A percentile compares a stretch with the other conserved stretches of the same genome.
Conservation (phyloP, 2,329 filamentous ascomycete species). For the Aureobasidium namibiae region DNA sequence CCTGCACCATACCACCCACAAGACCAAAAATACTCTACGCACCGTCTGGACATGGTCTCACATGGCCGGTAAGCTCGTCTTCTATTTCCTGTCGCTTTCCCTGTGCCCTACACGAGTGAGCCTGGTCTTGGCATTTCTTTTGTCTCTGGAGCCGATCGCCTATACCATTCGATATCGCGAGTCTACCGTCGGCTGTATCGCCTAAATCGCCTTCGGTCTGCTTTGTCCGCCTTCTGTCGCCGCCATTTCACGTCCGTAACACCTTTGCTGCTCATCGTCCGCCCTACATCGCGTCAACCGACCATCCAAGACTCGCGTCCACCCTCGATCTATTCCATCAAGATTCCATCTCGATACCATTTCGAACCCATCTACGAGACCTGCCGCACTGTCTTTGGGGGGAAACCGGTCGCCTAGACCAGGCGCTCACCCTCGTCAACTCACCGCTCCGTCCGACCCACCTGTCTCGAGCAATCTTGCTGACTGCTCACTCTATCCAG, state of each 20-base stretch:
- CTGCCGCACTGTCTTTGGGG: slow-evolving; percentile 26
- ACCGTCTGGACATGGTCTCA: slow-evolving; percentile 28
- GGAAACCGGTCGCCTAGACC: slow-evolving; percentile 36
- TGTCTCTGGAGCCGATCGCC: background rate
- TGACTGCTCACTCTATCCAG: slow-evolving; percentile 38
- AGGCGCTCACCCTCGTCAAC: slow-evolving; percentile 19
- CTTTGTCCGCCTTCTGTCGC: background rate
- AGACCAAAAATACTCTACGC: background rate
- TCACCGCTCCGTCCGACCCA: slow-evolving; percentile 25
- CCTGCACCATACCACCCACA: background rate
- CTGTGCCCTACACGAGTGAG: background rate
- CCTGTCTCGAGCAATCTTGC: slow-evolving; percentile 26
- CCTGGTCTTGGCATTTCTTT: slow-evolving; percentile 1
- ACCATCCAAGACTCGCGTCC: slow-evolving; percentile 8
- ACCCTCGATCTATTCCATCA: slow-evolving; percentile 12
- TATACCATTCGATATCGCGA: background rate
- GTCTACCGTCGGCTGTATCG: background rate
- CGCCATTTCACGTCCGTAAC: background rate
- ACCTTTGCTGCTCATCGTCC: background rate
- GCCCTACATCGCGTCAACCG: slow-evolving; percentile 1
- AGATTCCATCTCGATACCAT: slow-evolving; percentile 33
- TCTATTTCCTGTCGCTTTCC: slow-evolving; percentile 22
- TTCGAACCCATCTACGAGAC: slow-evolving; percentile 20
- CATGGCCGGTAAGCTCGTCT: slow-evolving; percentile 52
- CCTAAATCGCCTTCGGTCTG: background rate